A percentile compares a stretch with the other conserved stretches of the same genome.
Conservation (phyloP, 2,329 filamentous ascomycete species). For the Calcarisporium arbuscula region DNA sequence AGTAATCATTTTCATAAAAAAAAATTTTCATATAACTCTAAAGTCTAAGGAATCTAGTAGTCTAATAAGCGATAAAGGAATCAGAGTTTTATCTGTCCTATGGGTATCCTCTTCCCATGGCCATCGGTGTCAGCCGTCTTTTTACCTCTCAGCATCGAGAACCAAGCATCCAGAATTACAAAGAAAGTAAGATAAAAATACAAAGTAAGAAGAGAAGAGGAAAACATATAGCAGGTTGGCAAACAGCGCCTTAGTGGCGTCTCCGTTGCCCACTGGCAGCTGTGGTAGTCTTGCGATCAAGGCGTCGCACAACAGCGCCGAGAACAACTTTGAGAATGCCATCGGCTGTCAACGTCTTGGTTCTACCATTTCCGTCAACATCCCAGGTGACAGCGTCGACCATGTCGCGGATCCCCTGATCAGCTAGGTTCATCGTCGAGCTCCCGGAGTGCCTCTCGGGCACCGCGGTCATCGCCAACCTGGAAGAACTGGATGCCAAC, state of each 20-base stretch:
- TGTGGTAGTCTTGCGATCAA: slow-evolving; percentile 23
- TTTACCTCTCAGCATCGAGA: too few relatives aligned
- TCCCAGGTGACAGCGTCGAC: slow-evolving; percentile 83
- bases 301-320: slow-evolving; percentile 59
- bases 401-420: slow-evolving; percentile 67
- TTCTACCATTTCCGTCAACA: slow-evolving; percentile 33
- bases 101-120: too few relatives aligned
- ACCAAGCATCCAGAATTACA: too few relatives aligned
- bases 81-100: too few relatives aligned
- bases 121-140: too few relatives aligned
- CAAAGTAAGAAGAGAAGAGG: too few relatives aligned
- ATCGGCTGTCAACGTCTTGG: slow-evolving; percentile 51
- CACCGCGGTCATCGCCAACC: slow-evolving; percentile 67
- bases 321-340: slow-evolving; percentile 77
- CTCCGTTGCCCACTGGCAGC: neutral
- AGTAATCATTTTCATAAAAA: too few relatives aligned
- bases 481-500: slow-evolving; percentile 95
- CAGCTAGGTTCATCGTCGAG: slow-evolving; percentile 67
- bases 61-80: too few relatives aligned
- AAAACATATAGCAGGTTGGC: too few relatives aligned
- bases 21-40: too few relatives aligned
- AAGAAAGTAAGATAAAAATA: too few relatives aligned
- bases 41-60: too few relatives aligned
- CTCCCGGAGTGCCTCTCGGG: slow-evolving; percentile 57
- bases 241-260: neutral